A percentile compares a stretch with the other conserved stretches of the same genome.
phyloP scores from a whole-genome alignment of 176 grass and related monocot species.

The Oryza glaberrima region DNA sequence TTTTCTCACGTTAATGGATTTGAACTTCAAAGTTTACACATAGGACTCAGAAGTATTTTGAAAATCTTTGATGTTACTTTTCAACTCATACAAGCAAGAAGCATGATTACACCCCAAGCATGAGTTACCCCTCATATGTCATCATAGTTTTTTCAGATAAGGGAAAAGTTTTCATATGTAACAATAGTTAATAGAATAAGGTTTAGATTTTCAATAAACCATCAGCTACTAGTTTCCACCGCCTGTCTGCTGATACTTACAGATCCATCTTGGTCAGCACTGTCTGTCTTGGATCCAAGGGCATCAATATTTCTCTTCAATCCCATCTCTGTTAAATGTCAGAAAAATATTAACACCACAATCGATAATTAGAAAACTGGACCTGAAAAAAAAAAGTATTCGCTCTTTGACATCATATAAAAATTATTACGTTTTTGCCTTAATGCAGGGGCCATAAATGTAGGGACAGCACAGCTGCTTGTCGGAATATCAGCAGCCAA shows the following conservation, averaged over 20 bases:
- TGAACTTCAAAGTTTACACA: background rate
- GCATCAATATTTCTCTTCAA: conserved; percentile 61
- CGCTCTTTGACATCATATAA: conserved; percentile 13
- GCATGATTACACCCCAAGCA: background rate
- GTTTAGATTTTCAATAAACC: conserved; percentile 10
- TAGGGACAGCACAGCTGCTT: conserved; percentile 36
- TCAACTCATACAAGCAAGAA: background rate
- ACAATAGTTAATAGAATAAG: background rate
- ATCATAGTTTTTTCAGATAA: background rate
- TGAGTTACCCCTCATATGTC: background rate
- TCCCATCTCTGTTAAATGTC: conserved; percentile 43
- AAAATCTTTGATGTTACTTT: background rate
- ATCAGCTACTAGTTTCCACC: conserved; percentile 33
- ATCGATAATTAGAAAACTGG: conserved; percentile 26
- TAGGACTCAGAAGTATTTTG: background rate
- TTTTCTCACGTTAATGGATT: background rate
- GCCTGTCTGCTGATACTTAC: conserved; percentile 47
- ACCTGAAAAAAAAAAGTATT: conserved; percentile 32
- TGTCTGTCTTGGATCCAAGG: conserved; percentile 7
- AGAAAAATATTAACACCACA: conserved; percentile 48
- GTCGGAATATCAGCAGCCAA: conserved; percentile 48
- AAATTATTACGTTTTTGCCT: conserved; percentile 25
- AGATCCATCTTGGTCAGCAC: conserved; percentile 28
- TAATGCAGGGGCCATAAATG: conserved; percentile 28
- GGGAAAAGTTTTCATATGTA: background rate